phyloP scores from a whole-genome alignment of 202 grass and related monocot species.

The Dendrocalamus latiflorus region DNA sequence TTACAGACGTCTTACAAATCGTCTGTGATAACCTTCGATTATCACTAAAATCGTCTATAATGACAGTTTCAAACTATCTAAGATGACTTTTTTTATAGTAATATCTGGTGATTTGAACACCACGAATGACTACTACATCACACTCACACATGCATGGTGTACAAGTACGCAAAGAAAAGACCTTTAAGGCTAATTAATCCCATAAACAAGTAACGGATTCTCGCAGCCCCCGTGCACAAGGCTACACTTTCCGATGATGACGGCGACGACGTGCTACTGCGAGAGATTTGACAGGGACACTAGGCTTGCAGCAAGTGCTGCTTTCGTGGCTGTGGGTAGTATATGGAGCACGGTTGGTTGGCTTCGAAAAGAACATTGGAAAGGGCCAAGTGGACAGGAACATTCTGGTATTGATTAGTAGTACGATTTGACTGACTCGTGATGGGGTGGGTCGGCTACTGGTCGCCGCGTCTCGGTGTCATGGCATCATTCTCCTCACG shows the following conservation, averaged over 20 bases:
- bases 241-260: not conserved
- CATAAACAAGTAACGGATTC: not conserved
- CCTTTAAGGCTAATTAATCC: not conserved
- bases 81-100: too few relatives aligned
- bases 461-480: not conserved
- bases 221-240: not conserved
- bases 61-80: too few relatives aligned
- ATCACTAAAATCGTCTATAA: too few relatives aligned
- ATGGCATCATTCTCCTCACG: slow-evolving; percentile 18
- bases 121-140: not conserved
- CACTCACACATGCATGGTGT: not conserved
- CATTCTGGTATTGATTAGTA: slow-evolving; percentile 33
- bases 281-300: not conserved
- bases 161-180: not conserved
- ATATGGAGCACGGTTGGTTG: not conserved
- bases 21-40: too few relatives aligned
- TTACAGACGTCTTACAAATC: too few relatives aligned
- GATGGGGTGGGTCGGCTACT: not conserved
- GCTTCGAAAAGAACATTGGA: slow-evolving; percentile 34
- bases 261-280: not conserved
- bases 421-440: not conserved
- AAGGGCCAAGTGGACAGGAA: slow-evolving; percentile 35
- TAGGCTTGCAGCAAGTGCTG: too few relatives aligned
- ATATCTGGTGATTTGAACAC: slow-evolving; percentile 21
- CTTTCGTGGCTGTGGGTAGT: not conserved